Percentiles rank a stretch among this genome's conserved stretches.
Conservation (phyloP, 805 yeast species). For the Wickerhamomyces ciferrii region DNA sequence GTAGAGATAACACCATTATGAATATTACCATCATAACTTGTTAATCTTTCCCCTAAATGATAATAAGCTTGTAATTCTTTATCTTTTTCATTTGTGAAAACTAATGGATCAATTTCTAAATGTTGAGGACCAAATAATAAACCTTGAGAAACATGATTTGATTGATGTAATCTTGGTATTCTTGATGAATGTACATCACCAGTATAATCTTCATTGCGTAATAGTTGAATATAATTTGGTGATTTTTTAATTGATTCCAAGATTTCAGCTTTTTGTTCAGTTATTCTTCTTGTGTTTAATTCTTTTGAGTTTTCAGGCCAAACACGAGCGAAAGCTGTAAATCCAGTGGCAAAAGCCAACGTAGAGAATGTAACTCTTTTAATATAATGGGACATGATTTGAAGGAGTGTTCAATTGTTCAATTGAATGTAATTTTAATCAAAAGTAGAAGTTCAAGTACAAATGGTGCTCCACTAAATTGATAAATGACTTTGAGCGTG, state of each 20-base stretch:
- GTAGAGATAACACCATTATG: conserved; percentile 82
- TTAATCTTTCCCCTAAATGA: conserved; percentile 62
- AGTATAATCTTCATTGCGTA: conserved; percentile 19
- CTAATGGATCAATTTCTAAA: conserved; percentile 72
- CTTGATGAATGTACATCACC: conserved; percentile 32
- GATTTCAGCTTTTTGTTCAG: conserved; percentile 22
- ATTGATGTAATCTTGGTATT: conserved; percentile 54
- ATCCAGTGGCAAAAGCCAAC: conserved; percentile 18
- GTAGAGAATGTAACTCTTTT: conserved; percentile 13
- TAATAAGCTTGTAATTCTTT: conserved; percentile 60
- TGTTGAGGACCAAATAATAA: conserved; percentile 61
- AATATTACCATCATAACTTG: conserved; percentile 66
- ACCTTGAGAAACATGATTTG: conserved; percentile 68
- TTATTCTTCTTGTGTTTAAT: conserved; percentile 8
- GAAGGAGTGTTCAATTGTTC: not conserved
- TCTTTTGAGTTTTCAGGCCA: conserved; percentile 18
- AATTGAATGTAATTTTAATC: not conserved
- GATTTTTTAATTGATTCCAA: conserved; percentile 21
- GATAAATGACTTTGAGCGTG: no score
- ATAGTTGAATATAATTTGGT: conserved; percentile 21
- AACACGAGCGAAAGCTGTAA: conserved; percentile 19
- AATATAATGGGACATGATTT: conserved; percentile 7
- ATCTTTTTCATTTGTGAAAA: conserved; percentile 44
- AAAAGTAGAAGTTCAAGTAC: not conserved
- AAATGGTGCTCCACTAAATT: no score